Evolutionary conservation across 148 eudicot genomes (phyloP).

Genomic region (Camellia sinensis): DNA sequence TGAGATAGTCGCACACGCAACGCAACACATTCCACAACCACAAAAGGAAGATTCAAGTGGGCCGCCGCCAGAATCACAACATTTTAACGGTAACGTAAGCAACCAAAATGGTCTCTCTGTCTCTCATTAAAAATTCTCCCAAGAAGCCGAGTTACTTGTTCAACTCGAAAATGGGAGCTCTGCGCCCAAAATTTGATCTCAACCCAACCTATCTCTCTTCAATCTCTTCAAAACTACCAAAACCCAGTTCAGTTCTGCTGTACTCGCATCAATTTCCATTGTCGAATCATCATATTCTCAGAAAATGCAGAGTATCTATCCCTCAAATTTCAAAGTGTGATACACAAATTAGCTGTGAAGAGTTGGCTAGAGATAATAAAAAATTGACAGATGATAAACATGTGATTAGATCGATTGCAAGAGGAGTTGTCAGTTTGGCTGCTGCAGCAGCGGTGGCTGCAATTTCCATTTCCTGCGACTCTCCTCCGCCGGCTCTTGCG

Average conservation of each 20-base stretch:
- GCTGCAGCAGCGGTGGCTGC: constrained; percentile 52
- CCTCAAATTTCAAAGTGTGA: constrained; percentile 13
- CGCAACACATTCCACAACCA: background rate
- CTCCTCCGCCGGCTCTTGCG: constrained; percentile 50
- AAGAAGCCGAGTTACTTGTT: background rate
- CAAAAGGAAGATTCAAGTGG: background rate
- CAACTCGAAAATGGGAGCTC: constrained; percentile 26
- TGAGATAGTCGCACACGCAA: background rate
- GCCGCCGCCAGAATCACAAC: background rate
- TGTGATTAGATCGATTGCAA: constrained; percentile 29
- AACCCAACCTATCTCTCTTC: constrained; percentile 27
- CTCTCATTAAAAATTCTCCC: no score
- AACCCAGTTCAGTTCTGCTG: constrained; percentile 22
- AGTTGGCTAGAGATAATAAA: constrained; percentile 2
- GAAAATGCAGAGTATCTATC: constrained; percentile 7
- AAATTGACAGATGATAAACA: constrained; percentile 17
- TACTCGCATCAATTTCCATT: constrained; percentile 14
- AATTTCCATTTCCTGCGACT: constrained; percentile 45
- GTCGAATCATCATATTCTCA: constrained; percentile 14
- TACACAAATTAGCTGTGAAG: background rate
- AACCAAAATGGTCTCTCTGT: background rate
- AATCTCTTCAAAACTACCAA: constrained; percentile 28
- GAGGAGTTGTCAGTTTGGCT: constrained; percentile 49
- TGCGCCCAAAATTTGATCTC: constrained; percentile 38
- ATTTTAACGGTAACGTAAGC: background rate